Conservation (phyloP, 495 filamentous ascomycete species). For the Penicillium ochrochloron region DNA sequence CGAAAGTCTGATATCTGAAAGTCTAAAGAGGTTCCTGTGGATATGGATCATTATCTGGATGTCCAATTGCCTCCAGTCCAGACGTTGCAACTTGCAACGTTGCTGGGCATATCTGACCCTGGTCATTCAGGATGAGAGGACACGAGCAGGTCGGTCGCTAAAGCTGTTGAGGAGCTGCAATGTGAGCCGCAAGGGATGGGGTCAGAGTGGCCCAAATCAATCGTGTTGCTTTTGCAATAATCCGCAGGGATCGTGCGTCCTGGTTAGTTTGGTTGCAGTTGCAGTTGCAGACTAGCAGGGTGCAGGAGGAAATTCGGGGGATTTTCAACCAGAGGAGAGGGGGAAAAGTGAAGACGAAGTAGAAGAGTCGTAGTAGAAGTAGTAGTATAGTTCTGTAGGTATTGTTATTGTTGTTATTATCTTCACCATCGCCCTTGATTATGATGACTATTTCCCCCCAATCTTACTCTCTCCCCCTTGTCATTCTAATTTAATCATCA, state of each 20-base stretch:
- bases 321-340: background rate
- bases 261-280: background rate
- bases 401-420: background rate
- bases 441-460: background rate
- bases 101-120: background rate
- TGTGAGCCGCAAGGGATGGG: constrained; percentile 38
- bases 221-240: constrained; percentile 19
- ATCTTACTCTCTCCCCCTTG: background rate
- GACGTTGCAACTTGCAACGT: background rate
- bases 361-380: background rate
- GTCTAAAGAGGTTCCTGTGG: background rate
- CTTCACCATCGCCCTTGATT: background rate
- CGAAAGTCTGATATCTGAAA: background rate
- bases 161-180: constrained; percentile 19
- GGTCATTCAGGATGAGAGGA: constrained; percentile 2
- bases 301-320: constrained; percentile 2
- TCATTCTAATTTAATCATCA: background rate
- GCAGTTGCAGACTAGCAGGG: constrained; percentile 4
- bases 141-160: constrained; percentile 24
- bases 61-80: background rate
- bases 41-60: background rate
- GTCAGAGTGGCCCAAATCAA: constrained; percentile 6
- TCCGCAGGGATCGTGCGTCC: constrained; percentile 23
- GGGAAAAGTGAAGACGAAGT: background rate
- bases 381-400: background rate